Evolutionary conservation across 2,329 filamentous ascomycete species (phyloP).

Genomic region (Claviceps paspali): DNA sequence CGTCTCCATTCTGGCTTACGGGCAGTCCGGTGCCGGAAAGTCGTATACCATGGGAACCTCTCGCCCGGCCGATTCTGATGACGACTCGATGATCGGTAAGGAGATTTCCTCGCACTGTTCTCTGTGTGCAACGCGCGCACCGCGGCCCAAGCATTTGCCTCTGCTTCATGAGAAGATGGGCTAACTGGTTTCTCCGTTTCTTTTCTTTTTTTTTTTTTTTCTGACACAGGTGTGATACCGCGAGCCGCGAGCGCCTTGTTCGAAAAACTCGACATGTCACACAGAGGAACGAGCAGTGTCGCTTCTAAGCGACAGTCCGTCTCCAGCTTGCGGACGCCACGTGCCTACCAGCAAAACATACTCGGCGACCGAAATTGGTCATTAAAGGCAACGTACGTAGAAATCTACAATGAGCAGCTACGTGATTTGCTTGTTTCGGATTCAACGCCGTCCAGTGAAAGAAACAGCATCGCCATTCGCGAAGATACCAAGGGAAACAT

Average conservation of each 20-base stretch:
- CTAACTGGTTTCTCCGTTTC: neutral
- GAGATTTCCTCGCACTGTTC: neutral
- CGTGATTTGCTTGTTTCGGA: constrained; percentile 81
- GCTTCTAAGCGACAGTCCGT: constrained; percentile 32
- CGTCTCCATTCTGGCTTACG: constrained; percentile 91
- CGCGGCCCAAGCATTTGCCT: neutral
- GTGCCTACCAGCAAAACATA: constrained; percentile 45
- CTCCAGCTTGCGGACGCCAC: constrained; percentile 62
- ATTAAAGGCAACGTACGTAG: constrained; percentile 82
- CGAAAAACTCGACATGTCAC: constrained; percentile 58
- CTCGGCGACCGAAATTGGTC: constrained; percentile 68
- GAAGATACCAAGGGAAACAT: constrained; percentile 94
- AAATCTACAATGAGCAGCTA: constrained; percentile 96
- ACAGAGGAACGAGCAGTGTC: constrained; percentile 30
- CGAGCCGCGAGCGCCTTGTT: constrained; percentile 78
- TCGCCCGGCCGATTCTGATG: constrained; percentile 60
- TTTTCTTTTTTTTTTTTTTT: neutral
- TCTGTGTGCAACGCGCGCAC: too few relatives aligned
- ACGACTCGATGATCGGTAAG: constrained; percentile 61
- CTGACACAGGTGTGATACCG: constrained; percentile 67
- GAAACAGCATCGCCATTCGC: constrained; percentile 72
- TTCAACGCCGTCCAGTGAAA: constrained; percentile 50
- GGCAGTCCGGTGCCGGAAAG: constrained; percentile 93
- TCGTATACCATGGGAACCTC: constrained; percentile 99
- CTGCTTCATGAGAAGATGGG: neutral